Percentiles rank a stretch among this genome's conserved stretches.
These are phyloP conservation scores for Lagenidium giganteum DNA, from an alignment of 352 stramenopile genomes.

Conservation along the genomic window DNA sequence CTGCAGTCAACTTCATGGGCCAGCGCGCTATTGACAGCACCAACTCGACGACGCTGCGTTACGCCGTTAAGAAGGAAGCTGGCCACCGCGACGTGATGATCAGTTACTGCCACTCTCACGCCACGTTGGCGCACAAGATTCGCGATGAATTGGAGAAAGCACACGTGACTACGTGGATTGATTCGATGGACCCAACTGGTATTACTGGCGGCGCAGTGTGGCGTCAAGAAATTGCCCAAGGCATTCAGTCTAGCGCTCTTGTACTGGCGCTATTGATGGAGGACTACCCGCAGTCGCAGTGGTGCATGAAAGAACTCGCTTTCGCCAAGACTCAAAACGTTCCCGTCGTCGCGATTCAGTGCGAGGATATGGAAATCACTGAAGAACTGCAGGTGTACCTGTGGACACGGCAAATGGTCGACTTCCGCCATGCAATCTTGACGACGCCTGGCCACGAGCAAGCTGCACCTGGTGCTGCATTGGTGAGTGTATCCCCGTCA, in stretches of 20 bases:
- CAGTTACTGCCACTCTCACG: conserved; percentile 81
- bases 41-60: conserved; percentile 56
- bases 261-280: conserved; percentile 67
- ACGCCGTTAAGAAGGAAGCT: conserved; percentile 81
- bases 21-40: conserved; percentile 75
- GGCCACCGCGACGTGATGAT: conserved; percentile 85
- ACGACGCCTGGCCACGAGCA: too few species aligned
- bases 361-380: conserved; percentile 74
- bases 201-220: conserved; percentile 77
- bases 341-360: conserved; percentile 80
- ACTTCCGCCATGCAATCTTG: conserved; percentile 68
- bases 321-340: conserved; percentile 85
- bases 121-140: conserved; percentile 53
- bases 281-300: conserved; percentile 76
- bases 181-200: conserved; percentile 76
- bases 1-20: conserved; percentile 47
- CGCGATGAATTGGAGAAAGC: conserved; percentile 62
- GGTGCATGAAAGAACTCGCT: conserved; percentile 85
- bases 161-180: conserved; percentile 82
- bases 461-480: too few species aligned
- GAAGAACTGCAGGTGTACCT: conserved; percentile 83
- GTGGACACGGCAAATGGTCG: conserved; percentile 82
- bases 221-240: conserved; percentile 75
- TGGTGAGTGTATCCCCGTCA: too few species aligned
- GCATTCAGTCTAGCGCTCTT: conserved; percentile 68